Conservation (phyloP, 139 green algal species). For the Picochlorum sp. region DNA sequence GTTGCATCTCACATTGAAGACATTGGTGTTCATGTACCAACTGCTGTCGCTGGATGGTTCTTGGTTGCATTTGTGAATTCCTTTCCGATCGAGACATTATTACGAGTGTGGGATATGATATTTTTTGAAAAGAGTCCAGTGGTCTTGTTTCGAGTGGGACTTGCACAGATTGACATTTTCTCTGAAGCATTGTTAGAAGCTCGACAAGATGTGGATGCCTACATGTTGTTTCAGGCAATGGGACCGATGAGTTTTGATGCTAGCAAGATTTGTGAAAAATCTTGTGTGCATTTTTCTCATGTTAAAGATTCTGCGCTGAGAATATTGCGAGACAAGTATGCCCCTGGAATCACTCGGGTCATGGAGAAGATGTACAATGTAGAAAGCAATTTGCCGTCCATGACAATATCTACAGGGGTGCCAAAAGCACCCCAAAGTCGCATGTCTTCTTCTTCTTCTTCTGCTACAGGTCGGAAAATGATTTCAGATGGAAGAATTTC, state of each 20-base stretch:
- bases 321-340: slow-evolving; percentile 30
- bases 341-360: slow-evolving; percentile 12
- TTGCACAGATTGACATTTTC: slow-evolving; percentile 71
- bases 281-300: slow-evolving; percentile 31
- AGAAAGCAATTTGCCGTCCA: not conserved
- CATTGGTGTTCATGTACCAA: slow-evolving; percentile 50
- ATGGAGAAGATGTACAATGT: slow-evolving; percentile 9
- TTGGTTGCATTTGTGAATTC: slow-evolving; percentile 82
- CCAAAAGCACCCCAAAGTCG: not conserved
- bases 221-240: slow-evolving; percentile 48
- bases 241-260: slow-evolving; percentile 53
- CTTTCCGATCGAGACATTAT: slow-evolving; percentile 72
- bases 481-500: no score
- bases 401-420: not conserved
- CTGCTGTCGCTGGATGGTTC: slow-evolving; percentile 64
- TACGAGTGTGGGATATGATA: slow-evolving; percentile 78
- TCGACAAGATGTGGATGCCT: slow-evolving; percentile 37
- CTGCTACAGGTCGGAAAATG: not conserved
- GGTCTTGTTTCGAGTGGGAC: slow-evolving; percentile 63
- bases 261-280: slow-evolving; percentile 41
- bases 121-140: slow-evolving; percentile 57
- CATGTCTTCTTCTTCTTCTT: not conserved
- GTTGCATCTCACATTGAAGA: slow-evolving; percentile 46
- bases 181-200: slow-evolving; percentile 43
- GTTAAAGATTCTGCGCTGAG: slow-evolving; percentile 28